phyloP scores from a whole-genome alignment of 2,329 filamentous ascomycete species.

The Beauveria rudraprayagi region DNA sequence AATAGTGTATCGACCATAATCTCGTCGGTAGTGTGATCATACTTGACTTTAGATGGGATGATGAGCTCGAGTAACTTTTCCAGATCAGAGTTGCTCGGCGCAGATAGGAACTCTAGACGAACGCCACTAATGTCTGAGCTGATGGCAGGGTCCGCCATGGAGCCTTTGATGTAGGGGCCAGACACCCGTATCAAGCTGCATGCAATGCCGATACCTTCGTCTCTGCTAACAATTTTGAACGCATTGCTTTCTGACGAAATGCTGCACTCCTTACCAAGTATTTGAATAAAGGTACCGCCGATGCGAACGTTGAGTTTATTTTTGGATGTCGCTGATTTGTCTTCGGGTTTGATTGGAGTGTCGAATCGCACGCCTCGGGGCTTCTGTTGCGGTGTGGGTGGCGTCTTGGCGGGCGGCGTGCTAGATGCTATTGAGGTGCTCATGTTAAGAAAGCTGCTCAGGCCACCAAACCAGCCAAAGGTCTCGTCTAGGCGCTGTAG shows the following conservation, averaged over 20 bases:
- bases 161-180: conserved; percentile 56
- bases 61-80: conserved; percentile 77
- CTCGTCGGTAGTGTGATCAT: conserved; percentile 77
- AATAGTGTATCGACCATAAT: conserved; percentile 90
- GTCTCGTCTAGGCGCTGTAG: conserved; percentile 77
- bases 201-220: conserved; percentile 61
- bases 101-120: conserved; percentile 61
- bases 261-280: conserved; percentile 72
- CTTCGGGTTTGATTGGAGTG: conserved; percentile 40
- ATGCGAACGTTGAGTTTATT: conserved; percentile 71
- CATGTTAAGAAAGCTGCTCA: conserved; percentile 85
- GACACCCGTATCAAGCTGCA: conserved; percentile 68
- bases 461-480: conserved; percentile 78
- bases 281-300: conserved; percentile 64
- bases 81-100: conserved; percentile 72
- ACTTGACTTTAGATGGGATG: conserved; percentile 85
- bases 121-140: conserved; percentile 56
- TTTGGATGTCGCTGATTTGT: conserved; percentile 37
- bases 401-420: conserved; percentile 39
- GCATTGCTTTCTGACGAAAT: conserved; percentile 69
- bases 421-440: conserved; percentile 75
- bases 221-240: conserved; percentile 70
- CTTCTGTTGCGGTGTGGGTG: conserved; percentile 30
- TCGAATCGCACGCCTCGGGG: conserved; percentile 52
- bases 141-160: conserved; percentile 50